Conservation (phyloP, 768 basidiomycete species). For the Saitozyma podzolica region DNA sequence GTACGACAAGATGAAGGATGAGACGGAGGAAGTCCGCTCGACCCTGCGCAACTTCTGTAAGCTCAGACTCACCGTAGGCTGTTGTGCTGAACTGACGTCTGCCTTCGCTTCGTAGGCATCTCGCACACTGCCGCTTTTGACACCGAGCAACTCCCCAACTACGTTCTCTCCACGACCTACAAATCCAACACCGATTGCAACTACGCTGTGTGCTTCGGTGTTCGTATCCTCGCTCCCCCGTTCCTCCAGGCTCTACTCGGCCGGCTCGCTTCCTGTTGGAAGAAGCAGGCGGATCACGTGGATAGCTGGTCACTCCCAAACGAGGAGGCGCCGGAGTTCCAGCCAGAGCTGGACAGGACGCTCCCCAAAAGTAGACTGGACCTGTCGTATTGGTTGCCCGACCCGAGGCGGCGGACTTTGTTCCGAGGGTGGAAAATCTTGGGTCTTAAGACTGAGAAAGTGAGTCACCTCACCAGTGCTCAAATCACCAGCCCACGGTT, state of each 20-base stretch:
- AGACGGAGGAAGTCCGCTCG: conserved; percentile 19
- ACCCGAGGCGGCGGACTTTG: conserved; percentile 19
- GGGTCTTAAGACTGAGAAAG: conserved; percentile 24
- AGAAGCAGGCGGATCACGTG: conserved; percentile 34
- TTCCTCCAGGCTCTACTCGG: conserved; percentile 26
- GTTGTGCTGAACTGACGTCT: neutral
- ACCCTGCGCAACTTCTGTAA: conserved; percentile 28
- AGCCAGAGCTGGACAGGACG: conserved; percentile 21
- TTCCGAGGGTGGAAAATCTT: conserved; percentile 40
- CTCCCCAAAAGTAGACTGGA: conserved; percentile 15
- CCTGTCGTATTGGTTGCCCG: conserved; percentile 29
- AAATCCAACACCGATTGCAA: conserved; percentile 27
- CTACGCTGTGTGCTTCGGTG: conserved; percentile 38
- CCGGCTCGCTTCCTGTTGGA: conserved; percentile 27
- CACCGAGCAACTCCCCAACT: conserved; percentile 15
- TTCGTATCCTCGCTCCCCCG: conserved; percentile 33
- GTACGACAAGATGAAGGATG: conserved; percentile 37
- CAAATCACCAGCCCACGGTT: too few relatives aligned
- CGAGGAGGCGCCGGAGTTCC: conserved; percentile 13
- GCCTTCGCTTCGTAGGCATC: conserved; percentile 20
- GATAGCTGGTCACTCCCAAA: conserved; percentile 38
- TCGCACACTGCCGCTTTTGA: conserved; percentile 31
- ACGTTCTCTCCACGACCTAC: conserved; percentile 28
- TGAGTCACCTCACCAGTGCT: conserved; percentile 7
- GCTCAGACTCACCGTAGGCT: conserved; percentile 1